phyloP scores from a whole-genome alignment of 2,329 filamentous ascomycete genomes.

The Cryphonectria naterciae region DNA sequence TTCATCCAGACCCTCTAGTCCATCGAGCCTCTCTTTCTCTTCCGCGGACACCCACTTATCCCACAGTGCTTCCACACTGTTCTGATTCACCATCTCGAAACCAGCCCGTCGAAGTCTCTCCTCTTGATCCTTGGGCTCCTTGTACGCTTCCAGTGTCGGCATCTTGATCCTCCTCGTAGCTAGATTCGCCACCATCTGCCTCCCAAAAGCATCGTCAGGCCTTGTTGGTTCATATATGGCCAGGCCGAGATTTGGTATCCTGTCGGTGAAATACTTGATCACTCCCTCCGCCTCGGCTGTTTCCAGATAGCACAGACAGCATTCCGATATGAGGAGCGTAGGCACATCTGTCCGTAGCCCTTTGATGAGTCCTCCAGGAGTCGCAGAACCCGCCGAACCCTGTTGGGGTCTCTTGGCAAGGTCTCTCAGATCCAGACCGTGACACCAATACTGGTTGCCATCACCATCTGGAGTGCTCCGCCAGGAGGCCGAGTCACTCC shows the following conservation, averaged over 20 bases:
- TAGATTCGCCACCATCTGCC: slow-evolving; percentile 90
- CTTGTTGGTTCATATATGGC: slow-evolving; percentile 89
- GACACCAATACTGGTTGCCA: slow-evolving; percentile 56
- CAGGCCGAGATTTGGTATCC: slow-evolving; percentile 56
- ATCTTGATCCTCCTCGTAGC: slow-evolving; percentile 80
- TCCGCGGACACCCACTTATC: slow-evolving; percentile 68
- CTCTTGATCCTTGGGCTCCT: slow-evolving; percentile 69
- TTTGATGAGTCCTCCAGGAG: slow-evolving; percentile 20
- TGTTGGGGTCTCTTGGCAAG: slow-evolving; percentile 43
- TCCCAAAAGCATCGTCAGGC: slow-evolving; percentile 83
- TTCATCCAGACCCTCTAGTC: slow-evolving; percentile 88
- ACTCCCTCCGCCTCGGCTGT: slow-evolving; percentile 66
- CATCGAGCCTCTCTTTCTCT: slow-evolving; percentile 80
- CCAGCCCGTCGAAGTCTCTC: slow-evolving; percentile 68
- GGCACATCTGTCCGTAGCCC: slow-evolving; percentile 61
- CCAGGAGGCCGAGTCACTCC: slow-evolving; percentile 43
- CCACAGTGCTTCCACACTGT: slow-evolving; percentile 67
- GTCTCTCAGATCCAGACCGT: slow-evolving; percentile 72
- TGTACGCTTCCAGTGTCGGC: slow-evolving; percentile 78
- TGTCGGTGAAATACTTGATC: slow-evolving; percentile 65
- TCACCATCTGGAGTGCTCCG: slow-evolving; percentile 41
- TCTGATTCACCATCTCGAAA: slow-evolving; percentile 53
- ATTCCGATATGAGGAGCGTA: slow-evolving; percentile 89
- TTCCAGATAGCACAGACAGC: slow-evolving; percentile 89
- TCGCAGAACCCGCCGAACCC: slow-evolving; percentile 26